Evolutionary conservation across 2,329 filamentous ascomycete genomes (phyloP).

Genomic region (Cadophora sp.): DNA sequence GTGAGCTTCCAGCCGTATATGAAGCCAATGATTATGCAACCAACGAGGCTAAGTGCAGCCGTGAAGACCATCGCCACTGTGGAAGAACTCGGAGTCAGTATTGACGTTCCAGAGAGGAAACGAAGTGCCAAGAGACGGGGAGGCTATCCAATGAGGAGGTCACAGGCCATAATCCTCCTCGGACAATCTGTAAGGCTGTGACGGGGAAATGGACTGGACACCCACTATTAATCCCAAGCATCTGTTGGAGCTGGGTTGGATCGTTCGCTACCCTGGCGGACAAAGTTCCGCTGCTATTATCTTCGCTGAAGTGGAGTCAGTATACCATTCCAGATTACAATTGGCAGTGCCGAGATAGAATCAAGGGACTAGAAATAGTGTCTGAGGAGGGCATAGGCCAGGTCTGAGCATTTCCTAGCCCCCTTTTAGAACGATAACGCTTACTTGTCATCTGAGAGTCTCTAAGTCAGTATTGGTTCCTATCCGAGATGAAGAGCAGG

Average conservation of each 20-base stretch:
- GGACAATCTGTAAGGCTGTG: too few species aligned
- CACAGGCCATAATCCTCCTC: too few species aligned
- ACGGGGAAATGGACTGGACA: too few species aligned
- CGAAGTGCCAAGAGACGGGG: too few species aligned
- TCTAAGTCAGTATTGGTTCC: background rate
- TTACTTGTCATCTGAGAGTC: constrained; percentile 41
- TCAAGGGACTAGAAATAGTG: background rate
- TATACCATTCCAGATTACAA: background rate
- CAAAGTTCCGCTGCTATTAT: constrained; percentile 55
- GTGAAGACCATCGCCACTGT: constrained; percentile 62
- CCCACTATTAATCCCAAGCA: constrained; percentile 52
- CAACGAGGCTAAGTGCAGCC: constrained; percentile 69
- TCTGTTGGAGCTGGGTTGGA: constrained; percentile 56
- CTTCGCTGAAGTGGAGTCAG: constrained; percentile 36
- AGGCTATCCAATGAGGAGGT: too few species aligned
- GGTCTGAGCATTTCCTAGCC: too few species aligned
- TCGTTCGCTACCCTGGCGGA: constrained; percentile 55
- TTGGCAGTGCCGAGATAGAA: background rate
- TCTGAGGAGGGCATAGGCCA: background rate
- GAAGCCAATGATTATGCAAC: constrained; percentile 71
- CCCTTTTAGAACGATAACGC: too few species aligned
- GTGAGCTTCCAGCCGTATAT: constrained; percentile 80
- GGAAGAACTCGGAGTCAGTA: too few species aligned
- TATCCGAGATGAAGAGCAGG: background rate
- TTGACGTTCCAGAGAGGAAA: too few species aligned